Evolutionary conservation across 2,329 filamentous ascomycete genomes (phyloP).

Genomic region (Curvularia lunata): DNA sequence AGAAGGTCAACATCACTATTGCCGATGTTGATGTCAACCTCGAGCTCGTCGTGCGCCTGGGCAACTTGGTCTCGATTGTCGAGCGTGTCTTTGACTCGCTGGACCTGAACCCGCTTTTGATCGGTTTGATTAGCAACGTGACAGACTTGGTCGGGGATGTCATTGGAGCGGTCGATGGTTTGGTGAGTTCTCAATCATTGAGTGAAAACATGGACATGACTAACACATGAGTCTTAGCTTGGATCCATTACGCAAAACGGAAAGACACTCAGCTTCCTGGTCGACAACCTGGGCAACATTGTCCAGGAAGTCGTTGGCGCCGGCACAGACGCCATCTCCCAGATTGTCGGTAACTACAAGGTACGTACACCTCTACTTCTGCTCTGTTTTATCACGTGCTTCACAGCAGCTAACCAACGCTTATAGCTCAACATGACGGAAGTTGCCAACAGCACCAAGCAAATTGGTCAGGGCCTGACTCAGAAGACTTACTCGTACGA

Average conservation of each 20-base stretch:
- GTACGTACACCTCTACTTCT: slow-evolving; percentile 12
- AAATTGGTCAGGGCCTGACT: slow-evolving; percentile 48
- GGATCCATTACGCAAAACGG: slow-evolving; percentile 65
- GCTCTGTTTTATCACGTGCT: background rate
- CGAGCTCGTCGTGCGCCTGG: slow-evolving; percentile 65
- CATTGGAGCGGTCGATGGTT: slow-evolving; percentile 63
- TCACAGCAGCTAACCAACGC: slow-evolving; percentile 1
- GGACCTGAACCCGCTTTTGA: slow-evolving; percentile 67
- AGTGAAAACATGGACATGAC: background rate
- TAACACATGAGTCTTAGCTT: slow-evolving; percentile 41
- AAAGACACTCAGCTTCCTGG: slow-evolving; percentile 61
- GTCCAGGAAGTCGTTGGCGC: slow-evolving; percentile 63
- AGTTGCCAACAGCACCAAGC: slow-evolving; percentile 47
- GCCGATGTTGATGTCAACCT: slow-evolving; percentile 65
- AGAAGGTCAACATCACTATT: slow-evolving; percentile 67
- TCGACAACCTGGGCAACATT: slow-evolving; percentile 69
- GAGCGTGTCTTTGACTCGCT: slow-evolving; percentile 65
- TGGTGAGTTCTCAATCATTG: slow-evolving; percentile 37
- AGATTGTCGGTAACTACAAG: slow-evolving; percentile 64
- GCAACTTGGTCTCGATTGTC: slow-evolving; percentile 66
- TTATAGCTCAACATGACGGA: slow-evolving; percentile 62
- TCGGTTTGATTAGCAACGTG: slow-evolving; percentile 62
- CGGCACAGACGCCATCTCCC: slow-evolving; percentile 54
- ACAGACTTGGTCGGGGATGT: slow-evolving; percentile 60
- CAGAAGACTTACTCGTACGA: slow-evolving; percentile 62